Evolutionary conservation across 805 yeast genomes (phyloP), one percentile per base, ranked within the genome.

Genomic region (Zygosaccharomyces bisporus): DNA sequence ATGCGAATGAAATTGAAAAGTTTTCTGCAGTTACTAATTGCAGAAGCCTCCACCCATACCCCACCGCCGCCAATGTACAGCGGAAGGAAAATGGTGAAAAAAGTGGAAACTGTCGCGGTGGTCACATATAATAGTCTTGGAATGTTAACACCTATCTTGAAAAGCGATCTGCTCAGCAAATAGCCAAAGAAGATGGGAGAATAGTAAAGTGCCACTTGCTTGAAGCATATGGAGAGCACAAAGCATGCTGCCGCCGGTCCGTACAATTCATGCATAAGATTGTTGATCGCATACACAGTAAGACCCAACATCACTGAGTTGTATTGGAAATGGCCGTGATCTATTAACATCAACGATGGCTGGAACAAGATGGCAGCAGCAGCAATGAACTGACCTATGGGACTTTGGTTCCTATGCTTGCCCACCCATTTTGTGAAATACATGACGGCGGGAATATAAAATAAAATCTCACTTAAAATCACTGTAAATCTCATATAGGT

Each of bases 321-420:
- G 67, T 80, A 91, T 67, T 95, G 99, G 68, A 93, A 93, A 67
- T 93, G 99, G 5, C 99, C 99, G 66, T 93, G 97, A 61, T 93
- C 99, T 37, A 93, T 81, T 45, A 93, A 72, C 34, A 86, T 74
- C 47, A 91, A 70, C 2, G 86, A 74, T 0, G 99, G 97, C 63
- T 87, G 95, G 61, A 83, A 79, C 25, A 93, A 62, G 13, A 93
- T 80, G 13, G 89, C 80, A 1, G 88, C 83, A 0, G 88, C 79
- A 12, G 85, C 80, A 21, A 84, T 75, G 10, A 85, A 79, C 61
- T 86, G 95, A 56, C 85, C 87, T 57, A 86, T 77, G 31, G 91
- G 75, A 3, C 82, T 74, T 70, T 68, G 65, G 62, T 75, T 58
- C 51, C 74, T 71, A 43, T 73, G 69, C 55, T 77, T 79, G 1